Percentiles rank a stretch among this genome's conserved stretches.
Conservation (phyloP, 805 yeast species). For the Starmerella powellii region DNA sequence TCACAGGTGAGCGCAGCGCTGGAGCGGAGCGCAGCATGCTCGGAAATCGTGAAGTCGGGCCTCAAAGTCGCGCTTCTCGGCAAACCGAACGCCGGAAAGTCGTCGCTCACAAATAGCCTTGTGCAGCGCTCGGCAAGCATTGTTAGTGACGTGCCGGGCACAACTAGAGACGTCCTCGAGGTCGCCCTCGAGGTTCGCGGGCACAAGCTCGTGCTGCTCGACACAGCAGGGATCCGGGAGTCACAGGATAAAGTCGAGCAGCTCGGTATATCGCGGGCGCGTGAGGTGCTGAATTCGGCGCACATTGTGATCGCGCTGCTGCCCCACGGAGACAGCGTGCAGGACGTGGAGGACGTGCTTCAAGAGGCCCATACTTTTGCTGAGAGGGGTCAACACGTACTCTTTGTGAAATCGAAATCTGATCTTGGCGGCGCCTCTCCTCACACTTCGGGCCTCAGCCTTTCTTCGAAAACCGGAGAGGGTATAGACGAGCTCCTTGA, state of each 20-base stretch:
- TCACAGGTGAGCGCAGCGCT: conserved; percentile 30
- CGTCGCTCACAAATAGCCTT: conserved; percentile 66
- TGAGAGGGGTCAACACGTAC: conserved; percentile 19
- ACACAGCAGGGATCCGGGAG: conserved; percentile 80
- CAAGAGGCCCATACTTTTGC: conserved; percentile 16
- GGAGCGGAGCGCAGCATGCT: conserved; percentile 4
- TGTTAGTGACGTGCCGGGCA: conserved; percentile 84
- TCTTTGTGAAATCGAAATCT: conserved; percentile 29
- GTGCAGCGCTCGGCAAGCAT: conserved; percentile 77
- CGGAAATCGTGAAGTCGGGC: conserved; percentile 56
- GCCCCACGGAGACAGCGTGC: conserved; percentile 27
- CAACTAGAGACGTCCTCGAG: conserved; percentile 82
- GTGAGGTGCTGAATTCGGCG: conserved; percentile 42
- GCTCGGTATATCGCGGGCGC: conserved; percentile 76
- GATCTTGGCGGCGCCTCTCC: conserved; percentile 18
- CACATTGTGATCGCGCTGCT: conserved; percentile 60
- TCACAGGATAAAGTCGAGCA: conserved; percentile 46
- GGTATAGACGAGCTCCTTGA: conserved; percentile 45
- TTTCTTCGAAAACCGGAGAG: conserved; percentile 49
- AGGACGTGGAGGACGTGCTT: conserved; percentile 3
- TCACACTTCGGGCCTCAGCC: conserved; percentile 16
- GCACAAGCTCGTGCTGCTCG: conserved; percentile 70
- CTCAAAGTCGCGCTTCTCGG: conserved; percentile 66
- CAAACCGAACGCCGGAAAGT: conserved; percentile 94
- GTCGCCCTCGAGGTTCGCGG: conserved; percentile 73